Percentiles rank a stretch among this genome's conserved stretches.
These are phyloP conservation scores for Fusarium chaquense DNA, from an alignment of 2,329 filamentous ascomycete species.

Conservation along the genomic window DNA sequence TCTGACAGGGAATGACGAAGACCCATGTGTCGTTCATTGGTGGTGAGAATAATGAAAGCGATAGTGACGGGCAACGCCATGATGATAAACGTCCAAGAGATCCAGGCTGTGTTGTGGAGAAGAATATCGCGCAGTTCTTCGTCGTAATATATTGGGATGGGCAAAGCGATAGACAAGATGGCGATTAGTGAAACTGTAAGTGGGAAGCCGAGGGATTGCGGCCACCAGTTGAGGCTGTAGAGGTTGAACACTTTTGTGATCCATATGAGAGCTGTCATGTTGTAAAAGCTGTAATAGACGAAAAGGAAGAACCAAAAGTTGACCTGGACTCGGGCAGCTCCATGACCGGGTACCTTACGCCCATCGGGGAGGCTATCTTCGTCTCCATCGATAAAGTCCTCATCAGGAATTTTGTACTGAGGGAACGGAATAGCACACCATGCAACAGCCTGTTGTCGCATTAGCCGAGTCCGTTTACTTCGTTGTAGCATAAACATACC, in stretches of 20 bases:
- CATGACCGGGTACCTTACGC: constrained; percentile 69
- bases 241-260: constrained; percentile 79
- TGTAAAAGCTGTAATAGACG: constrained; percentile 77
- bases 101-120: constrained; percentile 75
- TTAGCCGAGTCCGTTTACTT: constrained; percentile 14
- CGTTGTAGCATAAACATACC: constrained; percentile 55
- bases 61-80: constrained; percentile 77
- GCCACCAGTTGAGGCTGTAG: constrained; percentile 80
- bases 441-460: constrained; percentile 63
- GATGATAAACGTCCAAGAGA: constrained; percentile 76
- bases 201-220: constrained; percentile 71
- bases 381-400: constrained; percentile 57
- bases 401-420: constrained; percentile 67
- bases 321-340: constrained; percentile 71
- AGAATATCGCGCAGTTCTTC: constrained; percentile 66
- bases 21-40: constrained; percentile 72
- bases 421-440: constrained; percentile 77
- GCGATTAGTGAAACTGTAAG: constrained; percentile 73
- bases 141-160: constrained; percentile 70
- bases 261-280: constrained; percentile 74
- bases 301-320: constrained; percentile 80
- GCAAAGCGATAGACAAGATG: constrained; percentile 68
- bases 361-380: constrained; percentile 46
- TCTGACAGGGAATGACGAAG: constrained; percentile 72
- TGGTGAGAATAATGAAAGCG: constrained; percentile 72